Conservation (phyloP, 495 filamentous ascomycete genomes). For the Hypomontagnella monticulosa region DNA sequence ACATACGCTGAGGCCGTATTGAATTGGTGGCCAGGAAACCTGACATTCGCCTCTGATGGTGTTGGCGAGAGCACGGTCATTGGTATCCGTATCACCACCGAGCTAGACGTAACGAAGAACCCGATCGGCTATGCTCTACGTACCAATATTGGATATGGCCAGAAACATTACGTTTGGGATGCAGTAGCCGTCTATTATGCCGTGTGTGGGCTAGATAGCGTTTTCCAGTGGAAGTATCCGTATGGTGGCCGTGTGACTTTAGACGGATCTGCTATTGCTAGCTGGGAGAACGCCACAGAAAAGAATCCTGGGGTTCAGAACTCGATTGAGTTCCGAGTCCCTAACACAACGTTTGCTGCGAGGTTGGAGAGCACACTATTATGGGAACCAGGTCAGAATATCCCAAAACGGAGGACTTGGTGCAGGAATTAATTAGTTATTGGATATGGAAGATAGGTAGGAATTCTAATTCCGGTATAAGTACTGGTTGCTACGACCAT, state of each 20-base stretch:
- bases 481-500: no score
- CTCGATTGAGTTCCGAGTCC: slow-evolving; percentile 38
- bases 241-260: slow-evolving; percentile 34
- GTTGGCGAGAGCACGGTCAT: slow-evolving; percentile 40
- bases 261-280: slow-evolving; percentile 37
- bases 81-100: slow-evolving; percentile 39
- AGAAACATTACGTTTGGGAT: slow-evolving; percentile 75
- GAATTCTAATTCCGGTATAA: no score
- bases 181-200: slow-evolving; percentile 62
- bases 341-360: slow-evolving; percentile 40
- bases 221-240: slow-evolving; percentile 43
- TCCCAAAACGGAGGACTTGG: slow-evolving; percentile 19
- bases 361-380: slow-evolving; percentile 42
- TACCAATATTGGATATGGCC: slow-evolving; percentile 68
- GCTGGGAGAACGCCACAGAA: slow-evolving; percentile 34
- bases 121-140: slow-evolving; percentile 39
- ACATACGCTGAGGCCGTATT: slow-evolving; percentile 35
- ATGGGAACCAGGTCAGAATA: slow-evolving; percentile 38
- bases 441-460: no score
- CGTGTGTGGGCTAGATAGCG: slow-evolving; percentile 44
- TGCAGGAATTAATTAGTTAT: slow-evolving; percentile 26
- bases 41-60: slow-evolving; percentile 44
- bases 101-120: slow-evolving; percentile 39
- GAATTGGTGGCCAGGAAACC: slow-evolving; percentile 43
- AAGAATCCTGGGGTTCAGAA: slow-evolving; percentile 34